Evolutionary conservation across 2,329 filamentous ascomycete species (phyloP).

Genomic region (Colletotrichum cordylinicola): DNA sequence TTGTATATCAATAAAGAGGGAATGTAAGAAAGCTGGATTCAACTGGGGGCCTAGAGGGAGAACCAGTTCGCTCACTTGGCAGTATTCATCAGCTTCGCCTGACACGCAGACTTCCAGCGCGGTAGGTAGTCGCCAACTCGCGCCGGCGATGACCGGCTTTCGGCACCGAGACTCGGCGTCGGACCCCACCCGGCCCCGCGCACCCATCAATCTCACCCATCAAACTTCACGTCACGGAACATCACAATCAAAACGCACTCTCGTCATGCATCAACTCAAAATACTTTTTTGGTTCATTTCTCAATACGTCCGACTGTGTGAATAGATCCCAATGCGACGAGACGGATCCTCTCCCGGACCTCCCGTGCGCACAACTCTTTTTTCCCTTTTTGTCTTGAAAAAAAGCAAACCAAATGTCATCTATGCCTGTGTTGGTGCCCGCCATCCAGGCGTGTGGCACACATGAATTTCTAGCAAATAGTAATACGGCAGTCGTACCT

Average conservation of each 20-base stretch:
- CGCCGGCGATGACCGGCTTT: not conserved
- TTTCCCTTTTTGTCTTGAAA: not conserved
- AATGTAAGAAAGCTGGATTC: no score
- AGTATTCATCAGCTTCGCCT: no score
- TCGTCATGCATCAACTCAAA: not conserved
- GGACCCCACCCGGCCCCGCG: not conserved
- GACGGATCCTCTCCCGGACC: not conserved
- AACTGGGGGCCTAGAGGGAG: no score
- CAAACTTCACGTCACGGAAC: accelerated
- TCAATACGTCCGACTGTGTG: constrained; percentile 4
- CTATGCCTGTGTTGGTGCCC: constrained; percentile 11
- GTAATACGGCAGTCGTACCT: constrained; percentile 1
- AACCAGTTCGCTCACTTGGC: accelerated
- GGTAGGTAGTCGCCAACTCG: not conserved
- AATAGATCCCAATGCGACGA: not conserved
- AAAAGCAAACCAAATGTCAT: constrained; percentile 11
- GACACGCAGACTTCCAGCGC: no score
- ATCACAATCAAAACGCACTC: not conserved
- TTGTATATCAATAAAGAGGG: no score
- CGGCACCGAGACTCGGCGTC: not conserved
- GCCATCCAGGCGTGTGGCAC: constrained; percentile 11
- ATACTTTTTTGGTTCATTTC: constrained; percentile 5
- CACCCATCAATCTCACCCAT: accelerated
- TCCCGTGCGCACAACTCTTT: not conserved
- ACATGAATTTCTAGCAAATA: constrained; percentile 10